phyloP scores from a whole-genome alignment of 352 stramenopile species.

The Detonula confervacea region DNA sequence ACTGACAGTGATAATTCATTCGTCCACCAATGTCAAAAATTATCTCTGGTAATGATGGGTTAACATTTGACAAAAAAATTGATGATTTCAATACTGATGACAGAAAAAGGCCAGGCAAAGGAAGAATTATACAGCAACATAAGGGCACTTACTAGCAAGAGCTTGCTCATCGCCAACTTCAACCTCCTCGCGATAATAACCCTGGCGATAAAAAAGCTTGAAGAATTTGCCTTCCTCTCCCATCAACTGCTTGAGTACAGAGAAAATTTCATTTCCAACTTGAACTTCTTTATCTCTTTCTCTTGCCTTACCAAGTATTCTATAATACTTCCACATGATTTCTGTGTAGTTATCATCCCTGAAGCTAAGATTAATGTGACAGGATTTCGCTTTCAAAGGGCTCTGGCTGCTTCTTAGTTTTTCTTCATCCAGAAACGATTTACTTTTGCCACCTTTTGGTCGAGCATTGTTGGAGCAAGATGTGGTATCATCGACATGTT shows the following conservation, averaged over 20 bases:
- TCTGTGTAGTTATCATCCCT: constrained; percentile 48
- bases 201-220: constrained; percentile 30
- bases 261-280: constrained; percentile 44
- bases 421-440: constrained; percentile 2
- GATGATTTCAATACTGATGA: neutral
- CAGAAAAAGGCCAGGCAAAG: neutral
- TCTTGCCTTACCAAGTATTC: constrained; percentile 35
- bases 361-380: constrained; percentile 39
- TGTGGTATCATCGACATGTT: neutral
- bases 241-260: constrained; percentile 33
- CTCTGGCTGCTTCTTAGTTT: neutral
- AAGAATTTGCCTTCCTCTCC: constrained; percentile 40
- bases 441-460: neutral
- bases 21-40: constrained; percentile 39
- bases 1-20: constrained; percentile 34
- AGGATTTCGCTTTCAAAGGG: neutral
- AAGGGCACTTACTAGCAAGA: constrained; percentile 36
- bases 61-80: constrained; percentile 3
- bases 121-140: neutral
- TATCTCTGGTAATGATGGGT: constrained; percentile 27
- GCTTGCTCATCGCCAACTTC: constrained; percentile 38
- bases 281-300: constrained; percentile 32
- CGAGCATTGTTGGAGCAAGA: constrained; percentile 1
- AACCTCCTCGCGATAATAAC: no score
- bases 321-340: constrained; percentile 47